Evolutionary conservation across 139 green algal species (phyloP).

Genomic region (Chlamydomonas schloesseri): DNA sequence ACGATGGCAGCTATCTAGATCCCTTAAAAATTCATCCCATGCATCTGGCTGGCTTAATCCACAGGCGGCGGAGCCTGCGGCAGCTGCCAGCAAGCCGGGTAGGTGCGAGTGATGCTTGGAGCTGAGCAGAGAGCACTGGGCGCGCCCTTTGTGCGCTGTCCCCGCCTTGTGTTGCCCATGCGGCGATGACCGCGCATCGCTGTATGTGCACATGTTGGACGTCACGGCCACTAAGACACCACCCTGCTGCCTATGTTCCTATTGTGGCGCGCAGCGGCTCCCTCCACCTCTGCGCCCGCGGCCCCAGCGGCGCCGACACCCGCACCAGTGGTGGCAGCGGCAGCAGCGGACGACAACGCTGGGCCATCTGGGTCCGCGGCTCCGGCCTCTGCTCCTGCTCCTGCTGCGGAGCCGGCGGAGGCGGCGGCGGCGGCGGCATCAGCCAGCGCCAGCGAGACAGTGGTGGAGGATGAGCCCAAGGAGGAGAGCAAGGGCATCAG

Average conservation of each 20-base stretch:
- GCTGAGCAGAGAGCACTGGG: too few species aligned
- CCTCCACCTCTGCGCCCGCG: neutral
- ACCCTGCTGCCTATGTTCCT: too few species aligned
- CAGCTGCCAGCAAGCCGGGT: neutral
- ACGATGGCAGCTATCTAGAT: too few species aligned
- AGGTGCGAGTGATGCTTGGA: too few species aligned
- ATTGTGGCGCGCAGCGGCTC: too few species aligned
- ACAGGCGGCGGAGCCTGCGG: neutral
- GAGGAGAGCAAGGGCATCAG: slow-evolving; percentile 60
- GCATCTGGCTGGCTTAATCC: too few species aligned
- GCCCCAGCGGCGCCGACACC: neutral
- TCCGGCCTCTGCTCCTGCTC: slow-evolving; percentile 7
- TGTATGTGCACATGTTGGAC: too few species aligned
- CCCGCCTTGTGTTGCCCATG: too few species aligned
- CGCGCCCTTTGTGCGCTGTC: too few species aligned
- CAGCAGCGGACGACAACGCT: neutral
- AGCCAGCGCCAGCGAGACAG: neutral
- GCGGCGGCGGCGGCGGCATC: neutral
- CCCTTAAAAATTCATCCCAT: too few species aligned
- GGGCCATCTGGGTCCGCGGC: neutral
- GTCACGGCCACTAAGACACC: too few species aligned
- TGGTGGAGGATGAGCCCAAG: slow-evolving; percentile 44
- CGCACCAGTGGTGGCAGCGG: slow-evolving; percentile 3
- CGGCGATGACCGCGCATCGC: too few species aligned
- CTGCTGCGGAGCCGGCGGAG: slow-evolving; percentile 9